Conservation (phyloP, 2,329 filamentous ascomycete genomes). For the Hymenoscyphus infarciens region DNA sequence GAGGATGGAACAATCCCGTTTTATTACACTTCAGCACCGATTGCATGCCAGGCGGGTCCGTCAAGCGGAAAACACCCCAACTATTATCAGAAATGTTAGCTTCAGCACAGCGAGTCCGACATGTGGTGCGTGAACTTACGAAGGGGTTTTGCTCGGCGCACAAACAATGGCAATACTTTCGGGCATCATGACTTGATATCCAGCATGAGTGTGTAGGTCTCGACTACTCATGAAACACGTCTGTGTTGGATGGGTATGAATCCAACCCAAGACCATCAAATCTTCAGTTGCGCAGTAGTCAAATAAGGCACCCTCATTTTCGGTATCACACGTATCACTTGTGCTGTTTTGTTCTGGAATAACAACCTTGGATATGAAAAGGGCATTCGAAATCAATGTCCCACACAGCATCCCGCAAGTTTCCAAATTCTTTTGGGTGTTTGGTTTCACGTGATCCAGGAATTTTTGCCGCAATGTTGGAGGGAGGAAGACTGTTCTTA, state of each 20-base stretch:
- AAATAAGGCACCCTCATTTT: conserved; percentile 79
- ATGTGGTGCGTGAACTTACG: conserved; percentile 48
- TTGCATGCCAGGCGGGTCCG: conserved; percentile 84
- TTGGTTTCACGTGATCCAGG: conserved; percentile 66
- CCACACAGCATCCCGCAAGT: conserved; percentile 95
- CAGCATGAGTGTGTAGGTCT: conserved; percentile 88
- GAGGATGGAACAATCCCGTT: conserved; percentile 79
- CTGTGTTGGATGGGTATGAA: conserved; percentile 94
- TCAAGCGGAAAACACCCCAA: conserved; percentile 89
- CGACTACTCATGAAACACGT: conserved; percentile 97
- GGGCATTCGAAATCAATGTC: conserved; percentile 83
- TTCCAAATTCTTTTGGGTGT: conserved; percentile 80
- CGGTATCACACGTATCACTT: conserved; percentile 90
- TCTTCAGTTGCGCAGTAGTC: conserved; percentile 63
- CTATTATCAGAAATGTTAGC: conserved; percentile 42
- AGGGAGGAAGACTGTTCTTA: conserved; percentile 86
- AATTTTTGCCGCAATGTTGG: conserved; percentile 70
- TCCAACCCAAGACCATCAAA: conserved; percentile 57
- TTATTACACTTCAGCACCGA: conserved; percentile 78
- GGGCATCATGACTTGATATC: conserved; percentile 93
- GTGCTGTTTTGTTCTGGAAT: conserved; percentile 90
- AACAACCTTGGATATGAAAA: conserved; percentile 84
- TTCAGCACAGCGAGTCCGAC: neutral
- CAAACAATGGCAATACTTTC: conserved; percentile 98
- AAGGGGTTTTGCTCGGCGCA: conserved; percentile 74